These are phyloP conservation scores for Mycena belliarum DNA, from an alignment of 768 basidiomycete genomes.

Conservation along the genomic window DNA sequence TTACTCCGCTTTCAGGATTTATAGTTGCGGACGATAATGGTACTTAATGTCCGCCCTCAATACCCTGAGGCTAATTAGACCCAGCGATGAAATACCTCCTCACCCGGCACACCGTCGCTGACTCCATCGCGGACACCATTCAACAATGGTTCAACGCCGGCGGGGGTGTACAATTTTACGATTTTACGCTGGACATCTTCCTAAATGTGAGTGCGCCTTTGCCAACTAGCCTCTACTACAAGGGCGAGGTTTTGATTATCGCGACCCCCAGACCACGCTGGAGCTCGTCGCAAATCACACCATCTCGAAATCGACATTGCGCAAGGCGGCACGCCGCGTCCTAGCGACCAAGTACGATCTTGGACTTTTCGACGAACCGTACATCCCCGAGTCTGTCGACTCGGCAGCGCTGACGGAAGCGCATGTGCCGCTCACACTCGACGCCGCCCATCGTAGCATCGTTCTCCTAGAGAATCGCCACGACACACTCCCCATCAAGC, in stretches of 20 bases:
- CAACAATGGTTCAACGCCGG: too few relatives aligned
- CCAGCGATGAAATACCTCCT: too few relatives aligned
- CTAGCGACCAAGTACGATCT: constrained; percentile 27
- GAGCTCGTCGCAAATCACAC: constrained; percentile 25
- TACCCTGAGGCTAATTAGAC: too few relatives aligned
- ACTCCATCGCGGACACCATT: too few relatives aligned
- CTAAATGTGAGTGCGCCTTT: too few relatives aligned
- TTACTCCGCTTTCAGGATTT: too few relatives aligned
- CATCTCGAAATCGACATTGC: constrained; percentile 21
- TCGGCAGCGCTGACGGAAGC: constrained; percentile 20
- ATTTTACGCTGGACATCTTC: too few relatives aligned
- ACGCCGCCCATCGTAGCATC: constrained; percentile 26
- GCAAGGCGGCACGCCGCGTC: constrained; percentile 22
- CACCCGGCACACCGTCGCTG: too few relatives aligned
- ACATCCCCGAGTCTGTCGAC: constrained; percentile 20
- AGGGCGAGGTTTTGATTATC: background rate
- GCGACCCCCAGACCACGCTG: constrained; percentile 9
- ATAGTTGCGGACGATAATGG: too few relatives aligned
- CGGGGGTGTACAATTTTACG: too few relatives aligned
- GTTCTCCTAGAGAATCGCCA: constrained; percentile 28
- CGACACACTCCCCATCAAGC: constrained; percentile 24
- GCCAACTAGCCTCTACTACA: too few relatives aligned
- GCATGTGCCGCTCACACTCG: constrained; percentile 26
- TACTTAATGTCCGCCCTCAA: too few relatives aligned
- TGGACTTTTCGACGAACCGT: constrained; percentile 22